A percentile compares a stretch with the other conserved stretches of the same genome.
phyloP scores from a whole-genome alignment of 176 grass and related monocot genomes.

The Ensete glaucum region DNA sequence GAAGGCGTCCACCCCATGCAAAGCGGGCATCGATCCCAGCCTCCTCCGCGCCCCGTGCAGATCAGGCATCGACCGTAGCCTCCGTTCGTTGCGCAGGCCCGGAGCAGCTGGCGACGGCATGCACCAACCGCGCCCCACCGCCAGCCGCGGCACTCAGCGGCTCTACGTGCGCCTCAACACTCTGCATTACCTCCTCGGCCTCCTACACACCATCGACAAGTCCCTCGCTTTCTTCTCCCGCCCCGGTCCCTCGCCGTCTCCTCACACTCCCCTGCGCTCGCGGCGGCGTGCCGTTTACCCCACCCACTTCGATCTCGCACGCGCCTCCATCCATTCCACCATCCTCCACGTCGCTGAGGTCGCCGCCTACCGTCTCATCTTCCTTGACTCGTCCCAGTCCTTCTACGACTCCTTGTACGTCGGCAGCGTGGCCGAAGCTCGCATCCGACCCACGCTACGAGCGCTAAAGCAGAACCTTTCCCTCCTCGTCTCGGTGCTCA shows the following conservation, averaged over 20 bases:
- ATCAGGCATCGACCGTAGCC: neutral
- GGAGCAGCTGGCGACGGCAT: constrained; percentile 25
- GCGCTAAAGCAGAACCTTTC: constrained; percentile 12
- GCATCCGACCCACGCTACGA: constrained; percentile 10
- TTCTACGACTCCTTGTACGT: constrained; percentile 15
- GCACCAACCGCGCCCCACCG: constrained; percentile 54
- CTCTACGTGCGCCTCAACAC: constrained; percentile 91
- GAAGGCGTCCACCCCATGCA: constrained; percentile 53
- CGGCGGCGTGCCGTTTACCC: neutral
- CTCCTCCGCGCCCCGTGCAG: neutral
- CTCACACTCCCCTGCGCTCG: neutral
- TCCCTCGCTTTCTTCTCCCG: constrained; percentile 44
- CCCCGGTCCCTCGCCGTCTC: neutral
- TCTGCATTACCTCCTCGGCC: constrained; percentile 63
- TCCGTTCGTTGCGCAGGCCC: neutral
- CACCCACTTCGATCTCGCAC: constrained; percentile 16
- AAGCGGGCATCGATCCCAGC: constrained; percentile 22
- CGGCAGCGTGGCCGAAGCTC: neutral
- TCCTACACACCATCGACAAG: constrained; percentile 41
- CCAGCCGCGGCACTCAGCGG: constrained; percentile 86
- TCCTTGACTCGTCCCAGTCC: constrained; percentile 1
- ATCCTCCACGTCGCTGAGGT: constrained; percentile 16
- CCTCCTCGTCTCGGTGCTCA: constrained; percentile 17
- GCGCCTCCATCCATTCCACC: neutral
- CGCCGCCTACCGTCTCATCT: constrained; percentile 21